Conservation (phyloP, 2,329 filamentous ascomycete species). For the Calonectria pteridis region DNA sequence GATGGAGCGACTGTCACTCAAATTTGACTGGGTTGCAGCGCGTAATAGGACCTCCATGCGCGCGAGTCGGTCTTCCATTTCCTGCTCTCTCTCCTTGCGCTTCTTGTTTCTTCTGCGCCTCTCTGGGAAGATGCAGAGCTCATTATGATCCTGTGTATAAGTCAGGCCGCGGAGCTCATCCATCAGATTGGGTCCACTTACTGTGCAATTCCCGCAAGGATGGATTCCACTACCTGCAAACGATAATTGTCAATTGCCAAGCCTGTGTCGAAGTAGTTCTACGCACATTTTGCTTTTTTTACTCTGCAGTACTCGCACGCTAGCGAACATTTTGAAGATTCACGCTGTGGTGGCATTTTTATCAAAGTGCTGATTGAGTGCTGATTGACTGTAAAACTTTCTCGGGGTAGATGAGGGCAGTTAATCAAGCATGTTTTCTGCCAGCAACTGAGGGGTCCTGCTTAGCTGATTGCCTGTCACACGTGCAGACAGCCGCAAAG, state of each 20-base stretch:
- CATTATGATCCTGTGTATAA: constrained; percentile 4
- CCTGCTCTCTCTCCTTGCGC: constrained; percentile 12
- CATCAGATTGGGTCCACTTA: background rate
- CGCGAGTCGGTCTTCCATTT: constrained; percentile 11
- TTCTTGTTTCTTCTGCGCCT: constrained; percentile 10
- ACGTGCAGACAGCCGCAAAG: background rate
- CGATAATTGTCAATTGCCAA: background rate
- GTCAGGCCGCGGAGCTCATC: background rate
- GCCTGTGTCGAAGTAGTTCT: no score
- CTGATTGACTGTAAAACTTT: background rate
- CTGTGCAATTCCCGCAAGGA: constrained; percentile 14
- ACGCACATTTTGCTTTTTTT: constrained; percentile 11
- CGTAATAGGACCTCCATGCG: constrained; percentile 12
- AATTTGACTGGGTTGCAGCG: background rate
- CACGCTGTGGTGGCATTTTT: background rate
- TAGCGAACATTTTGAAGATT: constrained; percentile 9
- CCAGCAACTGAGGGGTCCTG: background rate
- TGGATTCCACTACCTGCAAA: constrained; percentile 7
- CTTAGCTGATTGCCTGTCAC: background rate
- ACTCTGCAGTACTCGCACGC: constrained; percentile 16
- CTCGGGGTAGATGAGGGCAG: background rate
- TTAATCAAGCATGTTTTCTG: background rate
- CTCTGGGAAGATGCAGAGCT: constrained; percentile 13
- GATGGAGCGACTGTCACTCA: background rate
- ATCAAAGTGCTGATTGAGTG: no score